Percentiles rank a stretch among this genome's conserved stretches.
These are phyloP conservation scores for Spergularia marina DNA, from an alignment of 148 eudicot genomes.

Conservation along the genomic window DNA sequence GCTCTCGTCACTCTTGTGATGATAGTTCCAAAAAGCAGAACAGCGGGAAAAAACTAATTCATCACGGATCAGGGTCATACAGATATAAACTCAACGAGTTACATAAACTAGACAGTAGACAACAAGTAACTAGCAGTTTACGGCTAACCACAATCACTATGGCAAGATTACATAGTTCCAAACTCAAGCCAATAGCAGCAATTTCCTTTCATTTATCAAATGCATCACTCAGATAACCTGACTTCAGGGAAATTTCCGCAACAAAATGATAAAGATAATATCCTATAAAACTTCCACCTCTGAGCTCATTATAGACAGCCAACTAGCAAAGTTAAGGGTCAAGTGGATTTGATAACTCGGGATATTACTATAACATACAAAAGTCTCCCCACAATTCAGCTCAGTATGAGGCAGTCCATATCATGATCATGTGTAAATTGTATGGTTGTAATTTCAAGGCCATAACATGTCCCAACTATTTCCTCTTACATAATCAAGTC, in stretches of 20 bases:
- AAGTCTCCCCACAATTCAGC: neutral
- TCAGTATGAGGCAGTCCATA: neutral
- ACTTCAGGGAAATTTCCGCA: neutral
- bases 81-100: too few relatives aligned
- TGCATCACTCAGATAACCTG: neutral
- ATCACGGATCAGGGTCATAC: too few relatives aligned
- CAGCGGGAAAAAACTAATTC: too few relatives aligned
- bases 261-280: neutral
- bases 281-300: neutral
- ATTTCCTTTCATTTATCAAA: neutral
- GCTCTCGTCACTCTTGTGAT: neutral
- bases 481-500: too few relatives aligned
- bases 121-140: too few relatives aligned
- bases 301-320: neutral
- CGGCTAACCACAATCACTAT: too few relatives aligned
- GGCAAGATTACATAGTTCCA: neutral
- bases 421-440: neutral
- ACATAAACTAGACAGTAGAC: too few relatives aligned
- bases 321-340: neutral
- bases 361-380: neutral
- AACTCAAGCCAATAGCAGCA: neutral
- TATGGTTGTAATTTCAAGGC: neutral
- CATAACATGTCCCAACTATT: too few relatives aligned
- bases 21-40: neutral
- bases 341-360: neutral